phyloP scores from a whole-genome alignment of 768 basidiomycete species.

The Daedaleopsis nitida region DNA sequence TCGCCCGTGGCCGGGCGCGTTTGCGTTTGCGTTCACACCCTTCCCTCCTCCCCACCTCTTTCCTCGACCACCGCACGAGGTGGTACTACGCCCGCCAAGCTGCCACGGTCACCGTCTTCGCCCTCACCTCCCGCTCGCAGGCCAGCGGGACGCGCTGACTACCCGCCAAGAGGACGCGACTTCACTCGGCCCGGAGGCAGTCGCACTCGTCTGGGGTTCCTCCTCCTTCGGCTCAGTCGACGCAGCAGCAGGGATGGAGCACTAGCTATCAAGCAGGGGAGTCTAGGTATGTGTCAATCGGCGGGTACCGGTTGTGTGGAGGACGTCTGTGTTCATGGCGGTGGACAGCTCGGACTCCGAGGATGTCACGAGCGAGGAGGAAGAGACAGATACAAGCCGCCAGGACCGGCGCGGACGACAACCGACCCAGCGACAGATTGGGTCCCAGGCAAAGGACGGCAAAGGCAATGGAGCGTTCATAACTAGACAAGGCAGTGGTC shows the following conservation, averaged over 20 bases:
- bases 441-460: conserved; percentile 7
- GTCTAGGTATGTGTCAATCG: conserved; percentile 55
- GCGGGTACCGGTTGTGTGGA: background rate
- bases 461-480: conserved; percentile 13
- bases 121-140: conserved; percentile 70
- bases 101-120: conserved; percentile 80
- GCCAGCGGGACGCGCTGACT: conserved; percentile 52
- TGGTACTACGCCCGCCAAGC: conserved; percentile 43
- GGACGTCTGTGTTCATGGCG: background rate
- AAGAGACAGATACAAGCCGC: conserved; percentile 25
- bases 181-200: conserved; percentile 37
- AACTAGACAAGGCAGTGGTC: conserved; percentile 7
- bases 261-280: conserved; percentile 88
- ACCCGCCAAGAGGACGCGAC: conserved; percentile 40
- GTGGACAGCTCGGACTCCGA: conserved; percentile 26
- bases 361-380: conserved; percentile 23
- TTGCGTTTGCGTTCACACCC: background rate
- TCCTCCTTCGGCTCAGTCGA: conserved; percentile 27
- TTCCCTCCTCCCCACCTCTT: background rate
- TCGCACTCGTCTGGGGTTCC: conserved; percentile 30
- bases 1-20: background rate
- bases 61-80: conserved; percentile 7
- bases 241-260: conserved; percentile 64
- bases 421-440: conserved; percentile 16
- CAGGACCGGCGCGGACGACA: conserved; percentile 24